These are phyloP conservation scores for Alternaria sp. DNA, from an alignment of 2,329 filamentous ascomycete species.

Conservation along the genomic window DNA sequence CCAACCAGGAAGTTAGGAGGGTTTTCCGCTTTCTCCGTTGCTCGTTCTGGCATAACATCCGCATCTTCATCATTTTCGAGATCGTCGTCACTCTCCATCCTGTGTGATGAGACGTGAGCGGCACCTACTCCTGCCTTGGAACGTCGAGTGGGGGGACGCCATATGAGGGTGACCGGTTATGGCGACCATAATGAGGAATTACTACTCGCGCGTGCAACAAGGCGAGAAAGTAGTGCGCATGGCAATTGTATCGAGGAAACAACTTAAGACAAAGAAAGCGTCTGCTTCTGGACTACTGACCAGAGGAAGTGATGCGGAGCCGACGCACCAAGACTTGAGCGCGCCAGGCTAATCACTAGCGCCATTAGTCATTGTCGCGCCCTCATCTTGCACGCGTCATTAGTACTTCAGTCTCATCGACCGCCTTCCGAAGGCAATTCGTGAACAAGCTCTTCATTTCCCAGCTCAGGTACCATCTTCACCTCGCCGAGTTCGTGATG, in stretches of 20 bases:
- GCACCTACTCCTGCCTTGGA: too few species aligned
- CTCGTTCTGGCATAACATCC: too few species aligned
- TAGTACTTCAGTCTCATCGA: background rate
- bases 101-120: too few species aligned
- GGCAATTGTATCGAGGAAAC: too few species aligned
- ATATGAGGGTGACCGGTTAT: too few species aligned
- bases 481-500: background rate
- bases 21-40: fast-evolving
- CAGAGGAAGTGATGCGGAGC: background rate
- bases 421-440: background rate
- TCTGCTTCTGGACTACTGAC: background rate
- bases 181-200: too few species aligned
- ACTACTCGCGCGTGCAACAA: fast-evolving
- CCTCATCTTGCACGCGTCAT: background rate
- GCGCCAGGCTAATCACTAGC: background rate
- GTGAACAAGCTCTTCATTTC: background rate
- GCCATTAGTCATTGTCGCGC: background rate
- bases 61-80: too few species aligned
- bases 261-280: too few species aligned
- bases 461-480: background rate
- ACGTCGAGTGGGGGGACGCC: too few species aligned
- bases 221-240: fast-evolving
- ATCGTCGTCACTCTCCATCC: too few species aligned
- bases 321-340: fast-evolving
- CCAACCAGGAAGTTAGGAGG: too few species aligned